A percentile compares a stretch with the other conserved stretches of the same genome.
Conservation (phyloP, 495 filamentous ascomycete species). For the Corynascus novoguineensis region DNA sequence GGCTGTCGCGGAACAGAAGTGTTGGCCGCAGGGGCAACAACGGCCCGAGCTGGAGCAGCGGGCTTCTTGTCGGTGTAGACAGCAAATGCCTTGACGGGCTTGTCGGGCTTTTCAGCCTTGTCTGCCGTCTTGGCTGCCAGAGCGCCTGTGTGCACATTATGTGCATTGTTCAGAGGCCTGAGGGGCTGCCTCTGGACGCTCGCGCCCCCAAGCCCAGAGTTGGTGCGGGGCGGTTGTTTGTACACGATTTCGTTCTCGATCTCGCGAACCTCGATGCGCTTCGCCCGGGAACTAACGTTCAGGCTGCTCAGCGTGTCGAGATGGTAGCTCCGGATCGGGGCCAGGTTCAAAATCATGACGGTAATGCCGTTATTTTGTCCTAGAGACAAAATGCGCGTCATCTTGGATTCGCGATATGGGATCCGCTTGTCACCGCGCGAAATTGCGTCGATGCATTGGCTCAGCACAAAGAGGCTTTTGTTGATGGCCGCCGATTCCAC, state of each 20-base stretch:
- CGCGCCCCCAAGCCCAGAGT: slow-evolving; percentile 40
- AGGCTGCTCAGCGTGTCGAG: slow-evolving; percentile 89
- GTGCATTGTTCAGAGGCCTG: slow-evolving; percentile 61
- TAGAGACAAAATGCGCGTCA: slow-evolving; percentile 88
- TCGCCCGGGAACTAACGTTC: slow-evolving; percentile 91
- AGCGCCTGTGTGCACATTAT: slow-evolving; percentile 51
- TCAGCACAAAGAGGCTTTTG: slow-evolving; percentile 91
- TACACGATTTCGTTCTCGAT: slow-evolving; percentile 89
- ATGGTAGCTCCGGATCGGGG: slow-evolving; percentile 80
- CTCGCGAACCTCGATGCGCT: slow-evolving; percentile 92
- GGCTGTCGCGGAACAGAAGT: slow-evolving; percentile 35
- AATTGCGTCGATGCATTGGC: slow-evolving; percentile 95
- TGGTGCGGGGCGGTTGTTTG: slow-evolving; percentile 59
- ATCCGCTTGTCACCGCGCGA: slow-evolving; percentile 63
- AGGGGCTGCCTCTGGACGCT: slow-evolving; percentile 66
- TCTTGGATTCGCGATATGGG: slow-evolving; percentile 92
- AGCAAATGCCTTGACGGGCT: slow-evolving; percentile 72
- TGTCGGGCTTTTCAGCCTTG: slow-evolving; percentile 53
- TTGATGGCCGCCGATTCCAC: slow-evolving; percentile 98
- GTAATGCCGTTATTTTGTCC: slow-evolving; percentile 96
- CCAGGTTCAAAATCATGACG: slow-evolving; percentile 94
- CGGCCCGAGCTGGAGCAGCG: slow-evolving; percentile 20
- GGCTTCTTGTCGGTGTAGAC: slow-evolving; percentile 72
- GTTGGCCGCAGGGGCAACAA: slow-evolving; percentile 25
- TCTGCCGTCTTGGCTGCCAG: slow-evolving; percentile 41